phyloP scores from a whole-genome alignment of 148 eudicot species.

The Hydrangea macrophylla region DNA sequence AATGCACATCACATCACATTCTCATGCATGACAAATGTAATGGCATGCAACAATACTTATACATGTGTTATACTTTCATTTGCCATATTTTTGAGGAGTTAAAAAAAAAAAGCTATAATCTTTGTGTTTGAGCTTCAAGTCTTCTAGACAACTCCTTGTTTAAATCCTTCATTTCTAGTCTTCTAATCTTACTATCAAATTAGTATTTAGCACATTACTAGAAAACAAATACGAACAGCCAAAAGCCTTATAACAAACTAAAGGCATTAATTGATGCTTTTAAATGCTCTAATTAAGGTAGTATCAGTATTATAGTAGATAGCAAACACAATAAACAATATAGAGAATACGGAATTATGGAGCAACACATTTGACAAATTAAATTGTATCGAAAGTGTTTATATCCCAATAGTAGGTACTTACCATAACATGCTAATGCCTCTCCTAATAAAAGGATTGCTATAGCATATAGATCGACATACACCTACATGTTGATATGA shows the following conservation, averaged over 20 bases:
- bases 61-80: too few species aligned
- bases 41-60: too few species aligned
- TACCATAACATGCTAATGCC: constrained; percentile 91
- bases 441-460: constrained; percentile 67
- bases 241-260: not conserved
- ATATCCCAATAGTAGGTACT: constrained; percentile 24
- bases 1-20: too few species aligned
- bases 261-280: not conserved
- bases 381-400: not conserved
- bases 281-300: not conserved
- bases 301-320: not conserved
- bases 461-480: constrained; percentile 62
- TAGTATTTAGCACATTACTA: not conserved
- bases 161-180: too few species aligned
- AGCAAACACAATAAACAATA: not conserved
- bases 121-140: too few species aligned
- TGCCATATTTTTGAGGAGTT: too few species aligned
- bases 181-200: too few species aligned
- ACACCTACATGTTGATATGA: constrained; percentile 57
- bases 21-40: too few species aligned
- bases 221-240: not conserved
- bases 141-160: too few species aligned
- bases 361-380: not conserved
- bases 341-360: not conserved
- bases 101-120: too few species aligned